phyloP scores from a whole-genome alignment of 2,329 filamentous ascomycete species.

The Aspergillus costaricaensis region DNA sequence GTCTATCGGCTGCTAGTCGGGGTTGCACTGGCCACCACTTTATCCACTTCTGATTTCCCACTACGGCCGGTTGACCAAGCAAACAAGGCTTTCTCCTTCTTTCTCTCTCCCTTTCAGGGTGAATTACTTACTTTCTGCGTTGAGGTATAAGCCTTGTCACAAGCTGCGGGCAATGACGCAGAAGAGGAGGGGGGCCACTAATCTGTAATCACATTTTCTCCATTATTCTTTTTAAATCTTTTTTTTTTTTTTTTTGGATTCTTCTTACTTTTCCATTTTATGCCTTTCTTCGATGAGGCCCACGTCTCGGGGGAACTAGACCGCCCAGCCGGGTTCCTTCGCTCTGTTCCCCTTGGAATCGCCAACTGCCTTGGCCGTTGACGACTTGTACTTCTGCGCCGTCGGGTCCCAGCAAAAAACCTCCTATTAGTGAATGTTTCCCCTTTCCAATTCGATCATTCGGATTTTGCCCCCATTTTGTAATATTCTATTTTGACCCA shows the following conservation, averaged over 20 bases:
- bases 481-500: background rate
- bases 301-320: background rate
- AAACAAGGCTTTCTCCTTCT: constrained; percentile 14
- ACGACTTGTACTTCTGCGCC: background rate
- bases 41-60: constrained; percentile 20
- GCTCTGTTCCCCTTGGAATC: background rate
- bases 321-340: constrained; percentile 7
- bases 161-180: constrained; percentile 17
- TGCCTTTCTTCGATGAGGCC: background rate
- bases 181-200: background rate
- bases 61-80: constrained; percentile 15
- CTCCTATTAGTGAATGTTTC: constrained; percentile 11
- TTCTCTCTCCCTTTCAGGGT: no score
- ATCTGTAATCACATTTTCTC: constrained; percentile 2
- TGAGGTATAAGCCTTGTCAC: constrained; percentile 27
- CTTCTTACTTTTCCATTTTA: background rate
- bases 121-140: background rate
- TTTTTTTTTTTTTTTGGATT: background rate
- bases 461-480: no score
- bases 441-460: background rate
- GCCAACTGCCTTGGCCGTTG: constrained; percentile 5
- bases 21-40: constrained; percentile 35
- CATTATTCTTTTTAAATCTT: background rate
- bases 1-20: constrained; percentile 39
- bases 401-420: constrained; percentile 13